Base-by-base conservation (phyloP, 163 green algal genomes). In the Coccomyxa subellipsoidea region DNA sequence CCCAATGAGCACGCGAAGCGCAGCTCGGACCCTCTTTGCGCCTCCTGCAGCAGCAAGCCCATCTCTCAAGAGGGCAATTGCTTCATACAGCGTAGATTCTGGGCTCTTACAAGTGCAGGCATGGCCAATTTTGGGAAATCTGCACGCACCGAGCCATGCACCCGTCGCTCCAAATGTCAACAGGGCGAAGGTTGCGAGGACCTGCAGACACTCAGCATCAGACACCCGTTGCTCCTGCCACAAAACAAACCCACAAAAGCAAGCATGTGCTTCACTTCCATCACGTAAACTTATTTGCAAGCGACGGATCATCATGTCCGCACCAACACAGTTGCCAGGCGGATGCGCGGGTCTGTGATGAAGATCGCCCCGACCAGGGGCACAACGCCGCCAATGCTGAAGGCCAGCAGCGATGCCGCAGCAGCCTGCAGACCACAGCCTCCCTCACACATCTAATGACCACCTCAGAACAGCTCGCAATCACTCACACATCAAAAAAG, bases 311-410 rank as follows among this genome's bases (percentile, higher is more conserved):
- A 27, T 7, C 23, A 7, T 59, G 15, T 18, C 47, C 70, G 31
- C 70, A 77, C 70, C 70, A 23, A 38, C 8, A 77, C 70, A 77
- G 18, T 31, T n/a, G 70, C 70, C 32, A 77, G 70, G 32, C 70
- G 70, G 32, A 77, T 77, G 4, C 70, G 32, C 12, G 32, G 70
- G 70, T 77, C 81, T 38, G 29, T n/a, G 7, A 76, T 31, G 38
- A 77, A n/a, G 73, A 87, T 78, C 3, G 91, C 90, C 4, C 90
- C 84, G n/a, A 97, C 80, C 69, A 98, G 86, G 15, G 95, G 95
- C 10, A 98, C 84, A 10, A 77, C 79, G 10, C 90, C 95, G 10
- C 95, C 95, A 9, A 91, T 9, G 4, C 85, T 89, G 86, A 98
- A 98, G 34, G 93, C 92, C 7, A 94, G 23, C 4, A 90, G 88